Evolutionary conservation across 2,329 filamentous ascomycete species (phyloP), one percentile per base, ranked within the genome.

Genomic region (Fusarium sulawesiense): DNA sequence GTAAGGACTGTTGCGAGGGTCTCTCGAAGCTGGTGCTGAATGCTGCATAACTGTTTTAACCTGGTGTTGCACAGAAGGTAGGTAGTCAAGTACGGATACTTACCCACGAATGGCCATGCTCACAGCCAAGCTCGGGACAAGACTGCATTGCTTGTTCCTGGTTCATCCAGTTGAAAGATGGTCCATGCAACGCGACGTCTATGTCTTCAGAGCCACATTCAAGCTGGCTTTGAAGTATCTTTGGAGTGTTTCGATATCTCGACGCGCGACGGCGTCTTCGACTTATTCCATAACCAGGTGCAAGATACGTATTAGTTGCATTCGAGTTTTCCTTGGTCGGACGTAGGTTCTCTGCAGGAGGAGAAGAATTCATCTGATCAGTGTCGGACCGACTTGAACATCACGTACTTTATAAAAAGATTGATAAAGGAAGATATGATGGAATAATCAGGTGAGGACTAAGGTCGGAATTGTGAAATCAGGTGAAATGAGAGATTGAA

Each of bases 71-170:
- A 9, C n/a, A 13, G 30, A 21, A 9, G 20, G 18, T 10, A 32
- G 20, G 18, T 10, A 32, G 41, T 14, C 21, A 45, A 42, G 21
- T n/a, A 32, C 18, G 34, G 34, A n/a, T 42, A 8, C 29, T 56
- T 57, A 57, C 64, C 49, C 44, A 42, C 29, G 45, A 30, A 25
- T 53, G 56, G 13, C 46, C 25, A 37, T 56, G 10, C 34, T 41
- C 54, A 11, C 41, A 51, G 27, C 50, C 42, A 20, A 71, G 40
- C 37, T 71, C 68, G 42, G 68, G 68, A 45, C 68, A 71, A 50
- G 68, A 71, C 23, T 56, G 59, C 60, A 71, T 63, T 23, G 46
- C 60, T n/a, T 46, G 60, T 20, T 50, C 20, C 23, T 59, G 54
- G 18, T 51, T 51, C 51, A 51, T 46, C 23, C 42, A 37, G 11